Evolutionary conservation across 2,329 filamentous ascomycete genomes (phyloP), one percentile per base, ranked within the genome.

Genomic region (Colletotrichum eleusines): DNA sequence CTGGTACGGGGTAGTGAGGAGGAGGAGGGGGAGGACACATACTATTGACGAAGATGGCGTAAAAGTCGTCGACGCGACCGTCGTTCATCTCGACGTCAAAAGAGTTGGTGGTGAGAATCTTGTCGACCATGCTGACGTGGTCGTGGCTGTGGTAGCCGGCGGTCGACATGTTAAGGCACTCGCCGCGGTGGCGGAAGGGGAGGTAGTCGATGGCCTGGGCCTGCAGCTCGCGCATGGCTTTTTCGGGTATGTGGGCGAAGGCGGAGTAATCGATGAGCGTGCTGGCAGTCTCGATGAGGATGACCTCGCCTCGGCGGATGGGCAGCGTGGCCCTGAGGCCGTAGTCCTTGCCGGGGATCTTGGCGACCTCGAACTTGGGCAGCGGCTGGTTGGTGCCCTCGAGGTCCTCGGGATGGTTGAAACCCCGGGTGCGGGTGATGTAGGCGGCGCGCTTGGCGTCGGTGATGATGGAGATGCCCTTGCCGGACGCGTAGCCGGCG

Each of bases 301-400:
- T 79, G 54, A 76, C 74, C 60, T 82, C 81, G 46, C 81, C 81
- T 40, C 80, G 75, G 38, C 73, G 69, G 72, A 83, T 79, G 71
- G 74, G 75, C 40, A 73, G 64, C 5, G 73, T 78, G 14, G 82
- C 81, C 8, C 82, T 76, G 6, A 83, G 72, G 35, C 82, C 82
- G 69, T 77, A 95, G 48, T 78, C 81, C 71, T 83, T 84, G 38
- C 81, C 81, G 9, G 79, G 79, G 40, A 84, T 77, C 12, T 76
- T 76, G 31, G 77, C 76, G n/a, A 82, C 76, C 54, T 76, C 73
- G 75, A 80, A 82, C 51, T 74, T 77, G 42, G 55, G 63, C 46
- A 72, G 46, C 1, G 69, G 62, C 50, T 72, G 64, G 68, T 80
- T 81, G 38, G 74, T 65, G 38, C 73, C 72, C 7, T 70, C 67